Conservation (phyloP, 768 basidiomycete genomes). For the Daedaleopsis nitida region DNA sequence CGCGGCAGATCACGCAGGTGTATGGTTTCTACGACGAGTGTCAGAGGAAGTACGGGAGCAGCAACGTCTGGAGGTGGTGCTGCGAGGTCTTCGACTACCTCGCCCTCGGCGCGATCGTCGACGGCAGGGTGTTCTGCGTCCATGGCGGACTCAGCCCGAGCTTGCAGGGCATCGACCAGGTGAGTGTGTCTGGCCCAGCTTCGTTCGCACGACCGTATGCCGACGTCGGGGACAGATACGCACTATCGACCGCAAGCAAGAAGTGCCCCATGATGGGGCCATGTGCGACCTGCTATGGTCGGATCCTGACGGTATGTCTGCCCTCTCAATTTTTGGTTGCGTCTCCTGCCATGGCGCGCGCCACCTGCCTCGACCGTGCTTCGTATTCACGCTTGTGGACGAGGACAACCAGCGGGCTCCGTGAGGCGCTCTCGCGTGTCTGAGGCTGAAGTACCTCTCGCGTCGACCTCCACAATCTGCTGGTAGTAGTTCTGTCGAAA, state of each 20-base stretch:
- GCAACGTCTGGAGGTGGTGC: slow-evolving; percentile 97
- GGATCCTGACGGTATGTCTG: slow-evolving; percentile 83
- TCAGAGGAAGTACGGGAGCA: slow-evolving; percentile 90
- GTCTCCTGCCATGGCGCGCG: neutral
- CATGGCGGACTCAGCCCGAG: slow-evolving; percentile 95
- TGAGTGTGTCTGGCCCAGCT: slow-evolving; percentile 36
- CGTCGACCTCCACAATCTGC: no score
- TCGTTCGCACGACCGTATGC: neutral
- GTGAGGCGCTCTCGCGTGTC: no score
- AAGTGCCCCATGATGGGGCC: slow-evolving; percentile 96
- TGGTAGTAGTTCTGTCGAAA: no score
- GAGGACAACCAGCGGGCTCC: no score
- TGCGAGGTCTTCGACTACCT: slow-evolving; percentile 99
- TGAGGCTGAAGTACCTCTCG: no score
- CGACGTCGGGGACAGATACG: slow-evolving; percentile 62
- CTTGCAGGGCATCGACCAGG: slow-evolving; percentile 86
- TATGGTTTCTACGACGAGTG: slow-evolving; percentile 97
- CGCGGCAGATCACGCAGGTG: slow-evolving; percentile 94
- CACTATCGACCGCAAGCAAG: slow-evolving; percentile 92
- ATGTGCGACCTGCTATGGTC: slow-evolving; percentile 99
- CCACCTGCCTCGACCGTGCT: neutral
- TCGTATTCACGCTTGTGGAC: no score
- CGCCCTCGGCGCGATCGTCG: slow-evolving; percentile 92
- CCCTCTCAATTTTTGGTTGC: neutral
- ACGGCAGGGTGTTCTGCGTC: slow-evolving; percentile 95